phyloP scores from a whole-genome alignment of 2,329 filamentous ascomycete species.

The Xylaria sp. region DNA sequence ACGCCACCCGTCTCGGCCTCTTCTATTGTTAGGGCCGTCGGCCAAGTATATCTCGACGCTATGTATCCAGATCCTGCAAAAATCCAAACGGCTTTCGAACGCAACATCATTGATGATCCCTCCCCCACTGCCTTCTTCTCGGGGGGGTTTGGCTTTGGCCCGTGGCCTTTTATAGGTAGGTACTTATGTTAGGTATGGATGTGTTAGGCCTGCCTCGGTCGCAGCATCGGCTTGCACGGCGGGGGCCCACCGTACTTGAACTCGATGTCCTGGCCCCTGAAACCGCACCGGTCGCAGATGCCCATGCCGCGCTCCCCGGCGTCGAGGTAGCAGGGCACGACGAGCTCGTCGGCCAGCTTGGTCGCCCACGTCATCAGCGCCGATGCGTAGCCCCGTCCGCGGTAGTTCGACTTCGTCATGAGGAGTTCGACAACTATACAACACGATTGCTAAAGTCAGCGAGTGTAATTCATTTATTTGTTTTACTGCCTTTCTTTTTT shows the following conservation, averaged over 20 bases:
- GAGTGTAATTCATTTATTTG: too few species aligned
- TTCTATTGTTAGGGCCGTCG: too few species aligned
- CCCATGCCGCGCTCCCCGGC: conserved; percentile 29
- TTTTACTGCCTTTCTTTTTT: too few species aligned
- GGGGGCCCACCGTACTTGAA: conserved; percentile 27
- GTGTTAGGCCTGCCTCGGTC: conserved; percentile 21
- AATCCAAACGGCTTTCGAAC: too few species aligned
- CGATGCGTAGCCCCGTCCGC: conserved; percentile 28
- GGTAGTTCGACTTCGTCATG: conserved; percentile 26
- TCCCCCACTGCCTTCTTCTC: too few species aligned
- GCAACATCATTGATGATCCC: too few species aligned
- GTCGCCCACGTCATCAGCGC: conserved; percentile 27
- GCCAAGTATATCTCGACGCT: too few species aligned
- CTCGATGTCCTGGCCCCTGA: conserved; percentile 29
- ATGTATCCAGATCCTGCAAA: too few species aligned
- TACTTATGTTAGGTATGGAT: too few species aligned
- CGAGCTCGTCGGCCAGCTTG: conserved; percentile 27
- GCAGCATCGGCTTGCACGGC: conserved; percentile 30
- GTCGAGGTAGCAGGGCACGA: conserved; percentile 30
- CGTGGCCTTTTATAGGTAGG: too few species aligned
- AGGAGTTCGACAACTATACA: conserved; percentile 29
- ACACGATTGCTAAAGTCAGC: conserved; percentile 3
- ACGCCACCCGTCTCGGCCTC: too few species aligned
- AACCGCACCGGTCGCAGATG: conserved; percentile 28
- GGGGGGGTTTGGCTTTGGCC: too few species aligned